Evolutionary conservation across 331 rosid species (phyloP).

Genomic region (Prunus yedoensis): DNA sequence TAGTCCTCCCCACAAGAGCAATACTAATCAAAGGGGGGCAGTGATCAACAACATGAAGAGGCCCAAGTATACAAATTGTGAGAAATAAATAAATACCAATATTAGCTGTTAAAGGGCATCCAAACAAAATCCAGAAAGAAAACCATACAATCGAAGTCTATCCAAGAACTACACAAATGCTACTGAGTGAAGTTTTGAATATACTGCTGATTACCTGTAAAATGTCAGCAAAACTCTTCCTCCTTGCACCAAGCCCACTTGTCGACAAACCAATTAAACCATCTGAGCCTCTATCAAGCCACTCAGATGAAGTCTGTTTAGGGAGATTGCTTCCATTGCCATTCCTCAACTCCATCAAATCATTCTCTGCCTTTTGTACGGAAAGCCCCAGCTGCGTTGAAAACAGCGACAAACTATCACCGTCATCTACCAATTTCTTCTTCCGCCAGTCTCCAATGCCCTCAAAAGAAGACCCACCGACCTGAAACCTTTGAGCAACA

Average conservation of each 20-base stretch:
- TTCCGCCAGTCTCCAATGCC: constrained; percentile 73
- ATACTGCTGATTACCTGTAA: constrained; percentile 58
- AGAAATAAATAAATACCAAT: not conserved
- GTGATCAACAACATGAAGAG: not conserved
- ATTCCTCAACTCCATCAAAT: constrained; percentile 63
- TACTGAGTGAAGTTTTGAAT: not conserved
- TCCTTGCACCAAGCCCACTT: constrained; percentile 65
- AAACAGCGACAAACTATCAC: constrained; percentile 63
- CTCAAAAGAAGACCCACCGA: constrained; percentile 55
- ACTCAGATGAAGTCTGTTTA: constrained; percentile 48
- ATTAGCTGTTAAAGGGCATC: constrained; percentile 1
- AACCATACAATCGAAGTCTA: not conserved
- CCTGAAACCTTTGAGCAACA: constrained; percentile 82
- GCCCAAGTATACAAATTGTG: not conserved
- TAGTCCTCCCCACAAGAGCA: not conserved
- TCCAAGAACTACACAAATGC: constrained; percentile 2
- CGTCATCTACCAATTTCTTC: constrained; percentile 37
- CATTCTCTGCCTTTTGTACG: constrained; percentile 59
- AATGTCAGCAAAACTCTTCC: constrained; percentile 77
- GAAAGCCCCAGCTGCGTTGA: constrained; percentile 75
- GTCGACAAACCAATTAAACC: constrained; percentile 48
- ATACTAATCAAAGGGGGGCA: not conserved
- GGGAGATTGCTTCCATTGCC: constrained; percentile 48
- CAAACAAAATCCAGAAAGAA: not conserved
- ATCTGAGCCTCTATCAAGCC: constrained; percentile 49